These are phyloP conservation scores for Pythium utonaiense DNA, from an alignment of 352 stramenopile species.

Conservation along the genomic window DNA sequence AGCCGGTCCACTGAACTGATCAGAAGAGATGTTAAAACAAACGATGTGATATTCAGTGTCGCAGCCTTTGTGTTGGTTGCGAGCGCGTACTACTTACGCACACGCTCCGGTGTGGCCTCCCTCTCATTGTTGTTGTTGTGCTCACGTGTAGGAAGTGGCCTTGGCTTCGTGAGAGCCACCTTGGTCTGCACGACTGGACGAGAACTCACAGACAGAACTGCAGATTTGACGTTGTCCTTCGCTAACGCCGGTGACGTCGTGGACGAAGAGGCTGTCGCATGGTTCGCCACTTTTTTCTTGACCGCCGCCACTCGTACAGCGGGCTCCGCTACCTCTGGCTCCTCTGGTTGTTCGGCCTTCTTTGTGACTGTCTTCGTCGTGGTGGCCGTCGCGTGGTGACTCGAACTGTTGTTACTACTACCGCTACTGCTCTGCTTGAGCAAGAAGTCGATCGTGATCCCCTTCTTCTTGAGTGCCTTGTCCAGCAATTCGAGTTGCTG, in stretches of 20 bases:
- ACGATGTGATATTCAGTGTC: too few species aligned
- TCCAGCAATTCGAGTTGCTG: slow-evolving; percentile 38
- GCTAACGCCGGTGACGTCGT: neutral
- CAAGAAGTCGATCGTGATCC: slow-evolving; percentile 65
- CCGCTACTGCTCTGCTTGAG: slow-evolving; percentile 30
- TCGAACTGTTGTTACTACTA: neutral
- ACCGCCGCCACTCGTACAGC: neutral
- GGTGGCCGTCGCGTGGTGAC: neutral
- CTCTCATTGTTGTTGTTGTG: slow-evolving; percentile 16
- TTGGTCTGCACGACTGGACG: neutral
- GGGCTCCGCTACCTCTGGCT: slow-evolving; percentile 2
- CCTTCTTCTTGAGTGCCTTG: slow-evolving; percentile 48
- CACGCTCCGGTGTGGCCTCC: slow-evolving; percentile 16
- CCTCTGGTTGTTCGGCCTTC: slow-evolving; percentile 11
- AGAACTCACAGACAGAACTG: neutral
- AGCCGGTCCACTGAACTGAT: slow-evolving; percentile 5
- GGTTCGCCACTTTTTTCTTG: slow-evolving; percentile 4
- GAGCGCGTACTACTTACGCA: slow-evolving; percentile 2
- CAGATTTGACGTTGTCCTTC: neutral
- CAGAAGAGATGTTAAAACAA: neutral
- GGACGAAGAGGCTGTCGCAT: neutral
- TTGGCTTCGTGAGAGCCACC: neutral
- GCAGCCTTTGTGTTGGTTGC: too few species aligned
- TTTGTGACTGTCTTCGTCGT: slow-evolving; percentile 1
- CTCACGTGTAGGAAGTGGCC: neutral